Evolutionary conservation across 352 stramenopile species (phyloP).

Genomic region (Thalassiosira ordinaria): DNA sequence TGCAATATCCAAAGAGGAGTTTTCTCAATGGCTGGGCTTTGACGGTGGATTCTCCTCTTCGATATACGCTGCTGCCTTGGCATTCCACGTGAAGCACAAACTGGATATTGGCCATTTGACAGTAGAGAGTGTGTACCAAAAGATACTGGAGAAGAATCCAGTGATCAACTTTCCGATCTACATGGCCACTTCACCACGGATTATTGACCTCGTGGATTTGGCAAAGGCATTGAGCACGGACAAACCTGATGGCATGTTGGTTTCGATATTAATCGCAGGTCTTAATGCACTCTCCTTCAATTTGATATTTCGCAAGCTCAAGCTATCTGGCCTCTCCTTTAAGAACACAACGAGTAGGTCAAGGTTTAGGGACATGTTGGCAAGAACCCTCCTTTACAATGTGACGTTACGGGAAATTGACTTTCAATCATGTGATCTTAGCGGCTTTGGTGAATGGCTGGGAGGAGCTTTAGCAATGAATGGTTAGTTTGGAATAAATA

Average conservation of each 20-base stretch:
- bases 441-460: slow-evolving; percentile 3
- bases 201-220: slow-evolving; percentile 4
- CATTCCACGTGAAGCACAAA: slow-evolving; percentile 14
- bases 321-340: background rate
- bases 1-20: background rate
- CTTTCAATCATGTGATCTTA: slow-evolving; percentile 4
- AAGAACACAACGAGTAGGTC: background rate
- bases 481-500: background rate
- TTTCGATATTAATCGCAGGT: background rate
- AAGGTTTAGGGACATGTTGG: slow-evolving; percentile 4
- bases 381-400: slow-evolving; percentile 24
- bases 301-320: slow-evolving; percentile 39
- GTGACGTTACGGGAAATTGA: slow-evolving; percentile 31
- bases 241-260: background rate
- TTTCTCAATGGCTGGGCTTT: slow-evolving; percentile 13
- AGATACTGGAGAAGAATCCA: background rate
- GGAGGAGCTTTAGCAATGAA: slow-evolving; percentile 20
- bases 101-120: background rate
- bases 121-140: background rate
- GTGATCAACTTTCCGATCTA: background rate
- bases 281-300: slow-evolving; percentile 29
- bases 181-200: background rate
- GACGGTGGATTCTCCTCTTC: slow-evolving; percentile 36
- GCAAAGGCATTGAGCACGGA: background rate
- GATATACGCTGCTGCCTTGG: slow-evolving; percentile 10